Conservation (phyloP, 2,329 filamentous ascomycete species). For the Fonsecaea nubica region DNA sequence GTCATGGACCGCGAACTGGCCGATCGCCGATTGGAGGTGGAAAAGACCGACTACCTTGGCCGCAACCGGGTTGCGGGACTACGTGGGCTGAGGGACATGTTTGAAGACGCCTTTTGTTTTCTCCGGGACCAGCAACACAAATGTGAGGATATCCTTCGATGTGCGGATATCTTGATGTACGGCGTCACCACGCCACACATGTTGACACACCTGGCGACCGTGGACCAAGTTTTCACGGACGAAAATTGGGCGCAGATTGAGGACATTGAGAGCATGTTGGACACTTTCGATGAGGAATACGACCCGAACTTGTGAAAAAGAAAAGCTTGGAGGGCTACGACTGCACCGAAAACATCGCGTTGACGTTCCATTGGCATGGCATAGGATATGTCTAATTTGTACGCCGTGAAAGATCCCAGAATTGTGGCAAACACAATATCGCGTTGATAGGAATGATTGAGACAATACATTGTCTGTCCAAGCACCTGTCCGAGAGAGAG, state of each 20-base stretch:
- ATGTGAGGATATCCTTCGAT: conserved; percentile 3
- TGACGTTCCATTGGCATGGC: background rate
- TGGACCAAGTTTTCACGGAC: background rate
- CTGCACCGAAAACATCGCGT: background rate
- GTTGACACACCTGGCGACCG: background rate
- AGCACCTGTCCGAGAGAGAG: background rate
- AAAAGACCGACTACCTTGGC: conserved; percentile 19
- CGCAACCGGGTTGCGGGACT: conserved; percentile 20
- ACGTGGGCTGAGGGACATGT: background rate
- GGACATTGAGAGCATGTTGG: conserved; percentile 20
- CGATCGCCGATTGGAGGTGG: conserved; percentile 21
- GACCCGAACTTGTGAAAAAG: background rate
- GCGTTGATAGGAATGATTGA: background rate
- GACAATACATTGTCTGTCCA: background rate
- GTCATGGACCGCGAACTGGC: background rate
- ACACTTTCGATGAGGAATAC: conserved; percentile 13
- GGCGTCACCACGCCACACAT: background rate
- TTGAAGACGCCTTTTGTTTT: conserved; percentile 1
- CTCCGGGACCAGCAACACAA: conserved; percentile 2
- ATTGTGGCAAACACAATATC: background rate
- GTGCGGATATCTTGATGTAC: background rate
- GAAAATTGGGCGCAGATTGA: conserved; percentile 1
- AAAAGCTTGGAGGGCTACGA: background rate
- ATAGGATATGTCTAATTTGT: conserved; percentile 5
- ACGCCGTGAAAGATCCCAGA: background rate